Evolutionary conservation across 176 grass and related monocot species (phyloP), one percentile per base, ranked within the genome.

Genomic region (Oryza australiensis): DNA sequence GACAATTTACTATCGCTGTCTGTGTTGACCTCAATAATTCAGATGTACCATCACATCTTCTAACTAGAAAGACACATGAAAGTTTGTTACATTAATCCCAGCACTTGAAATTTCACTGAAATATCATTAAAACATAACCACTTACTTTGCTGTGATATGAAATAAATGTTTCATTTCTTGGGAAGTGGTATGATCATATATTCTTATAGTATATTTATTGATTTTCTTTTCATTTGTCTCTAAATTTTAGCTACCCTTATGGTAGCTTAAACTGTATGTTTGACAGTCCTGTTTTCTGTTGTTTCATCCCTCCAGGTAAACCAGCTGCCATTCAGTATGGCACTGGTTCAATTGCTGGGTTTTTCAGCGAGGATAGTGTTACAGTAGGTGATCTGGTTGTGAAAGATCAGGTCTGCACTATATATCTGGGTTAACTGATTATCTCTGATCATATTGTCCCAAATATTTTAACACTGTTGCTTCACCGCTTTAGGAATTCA

Each of bases 311-410:
- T 64, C 24, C 82, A 97, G 95, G 95, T 48, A 89, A 85, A 62
- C 78, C 92, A 85, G 95, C 92, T 76, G 89, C 65, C n/a, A 97
- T 97, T 81, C 92, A 84, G 1, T 97, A 97, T 64, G 95, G 95
- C 46, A 97, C 95, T 57, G 95, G 95, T 79, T 49, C 95, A 63
- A 83, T 97, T 85, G 86, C 95, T 85, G 95, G 95, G 4, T 94
- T 78, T 77, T 97, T 94, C 76, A 97, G 95, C 3, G 80, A 91
- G 81, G 94, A 97, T 38, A 77, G 91, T 63, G 64, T 97, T 26
- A 89, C 86, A 48, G 57, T 97, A 32, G 94, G 94, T 72, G 92
- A 92, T 68, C 83, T 92, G 7, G 49, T 87, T 69, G 88, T 94
- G 63, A 85, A 90, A 57, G 73, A 94, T 91, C 92, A 97, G 92